Evolutionary conservation across 1,139 yeast species (phyloP).

Genomic region (Arxiozyma bovina): DNA sequence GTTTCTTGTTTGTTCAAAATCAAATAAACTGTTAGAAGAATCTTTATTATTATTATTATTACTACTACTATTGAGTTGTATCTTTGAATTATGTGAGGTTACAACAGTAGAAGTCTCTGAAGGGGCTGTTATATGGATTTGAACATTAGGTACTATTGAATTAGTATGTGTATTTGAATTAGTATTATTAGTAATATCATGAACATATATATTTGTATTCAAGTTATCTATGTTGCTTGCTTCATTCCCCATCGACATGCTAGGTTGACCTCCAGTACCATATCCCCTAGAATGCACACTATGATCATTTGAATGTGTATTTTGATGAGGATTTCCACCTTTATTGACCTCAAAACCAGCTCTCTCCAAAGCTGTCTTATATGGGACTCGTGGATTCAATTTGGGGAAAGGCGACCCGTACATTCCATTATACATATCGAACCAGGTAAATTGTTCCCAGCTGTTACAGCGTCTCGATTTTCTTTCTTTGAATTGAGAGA

Average conservation of each 20-base stretch:
- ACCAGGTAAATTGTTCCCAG: background rate
- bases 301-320: background rate
- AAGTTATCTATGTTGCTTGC: background rate
- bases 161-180: background rate
- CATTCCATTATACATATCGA: conserved; percentile 17
- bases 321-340: background rate
- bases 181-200: no score
- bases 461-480: background rate
- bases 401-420: conserved; percentile 48
- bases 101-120: background rate
- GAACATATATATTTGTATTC: background rate
- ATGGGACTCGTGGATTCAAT: conserved; percentile 44
- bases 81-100: background rate
- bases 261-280: background rate
- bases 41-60: background rate
- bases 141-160: background rate
- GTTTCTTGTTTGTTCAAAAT: conserved; percentile 2
- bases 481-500: background rate
- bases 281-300: background rate
- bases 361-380: conserved; percentile 54
- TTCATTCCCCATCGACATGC: background rate
- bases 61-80: background rate
- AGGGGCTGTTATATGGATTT: background rate
- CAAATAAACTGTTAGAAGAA: background rate
- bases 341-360: conserved; percentile 47